Conservation (phyloP, 768 basidiomycete genomes). For the Russula dissimulans region DNA sequence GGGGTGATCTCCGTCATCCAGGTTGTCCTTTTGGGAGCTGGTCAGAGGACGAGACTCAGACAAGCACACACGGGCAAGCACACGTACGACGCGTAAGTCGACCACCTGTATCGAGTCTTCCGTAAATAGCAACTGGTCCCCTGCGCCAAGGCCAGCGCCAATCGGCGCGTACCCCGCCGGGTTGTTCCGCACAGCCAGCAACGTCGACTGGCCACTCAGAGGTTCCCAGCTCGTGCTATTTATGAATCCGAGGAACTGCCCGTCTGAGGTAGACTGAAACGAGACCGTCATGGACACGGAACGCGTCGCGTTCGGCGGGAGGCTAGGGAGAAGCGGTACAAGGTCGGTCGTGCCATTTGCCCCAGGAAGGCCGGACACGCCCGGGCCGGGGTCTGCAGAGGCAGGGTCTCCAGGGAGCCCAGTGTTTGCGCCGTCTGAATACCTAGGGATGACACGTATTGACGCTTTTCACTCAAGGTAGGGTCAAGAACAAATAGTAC, state of each 20-base stretch:
- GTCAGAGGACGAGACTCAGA: neutral
- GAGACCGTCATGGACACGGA: neutral
- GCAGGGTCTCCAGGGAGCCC: constrained; percentile 5
- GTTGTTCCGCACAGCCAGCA: constrained; percentile 6
- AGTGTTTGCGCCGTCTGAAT: constrained; percentile 5
- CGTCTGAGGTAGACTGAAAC: constrained; percentile 7
- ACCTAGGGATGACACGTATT: neutral
- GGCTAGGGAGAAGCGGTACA: neutral
- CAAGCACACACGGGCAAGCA: neutral
- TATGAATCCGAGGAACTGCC: constrained; percentile 14
- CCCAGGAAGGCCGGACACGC: neutral
- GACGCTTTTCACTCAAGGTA: neutral
- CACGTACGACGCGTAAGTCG: constrained; percentile 7
- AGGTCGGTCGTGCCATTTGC: constrained; percentile 10
- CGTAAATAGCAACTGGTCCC: constrained; percentile 9
- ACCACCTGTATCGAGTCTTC: constrained; percentile 16
- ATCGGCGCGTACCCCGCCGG: neutral
- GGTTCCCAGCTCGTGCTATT: constrained; percentile 16
- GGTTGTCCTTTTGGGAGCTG: neutral
- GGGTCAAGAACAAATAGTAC: neutral
- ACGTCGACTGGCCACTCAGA: constrained; percentile 5
- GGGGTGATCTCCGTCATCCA: constrained; percentile 17
- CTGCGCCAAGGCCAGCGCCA: neutral
- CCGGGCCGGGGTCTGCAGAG: constrained; percentile 15
- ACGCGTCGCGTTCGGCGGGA: constrained; percentile 3